These are phyloP conservation scores for Theobroma cacao DNA, from an alignment of 345 rosid genomes.

Conservation along the genomic window DNA sequence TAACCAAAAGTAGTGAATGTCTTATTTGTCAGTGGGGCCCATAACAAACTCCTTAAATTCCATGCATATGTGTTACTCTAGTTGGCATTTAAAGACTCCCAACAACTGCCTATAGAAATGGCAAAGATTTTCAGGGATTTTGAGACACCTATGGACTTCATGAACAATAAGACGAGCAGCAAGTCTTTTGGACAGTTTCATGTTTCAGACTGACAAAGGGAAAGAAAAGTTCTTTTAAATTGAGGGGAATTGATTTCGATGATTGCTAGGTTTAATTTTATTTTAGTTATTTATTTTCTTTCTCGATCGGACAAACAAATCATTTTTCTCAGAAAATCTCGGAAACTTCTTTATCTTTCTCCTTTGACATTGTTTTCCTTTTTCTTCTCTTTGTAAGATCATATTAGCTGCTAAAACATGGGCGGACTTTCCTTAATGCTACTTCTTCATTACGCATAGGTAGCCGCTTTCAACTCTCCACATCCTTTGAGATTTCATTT, in stretches of 20 bases:
- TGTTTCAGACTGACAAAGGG: neutral
- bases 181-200: neutral
- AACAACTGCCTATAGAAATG: conserved; percentile 21
- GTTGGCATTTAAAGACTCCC: conserved; percentile 11
- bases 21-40: conserved; percentile 11
- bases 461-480: conserved; percentile 58
- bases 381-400: conserved; percentile 24
- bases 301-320: conserved; percentile 26
- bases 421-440: conserved; percentile 38
- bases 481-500: conserved; percentile 42
- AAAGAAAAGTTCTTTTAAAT: neutral
- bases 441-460: conserved; percentile 37
- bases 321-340: conserved; percentile 27
- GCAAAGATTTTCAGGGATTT: conserved; percentile 29
- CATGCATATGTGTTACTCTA: conserved; percentile 19
- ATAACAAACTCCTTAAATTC: conserved; percentile 21
- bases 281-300: neutral
- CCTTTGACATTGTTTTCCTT: no score
- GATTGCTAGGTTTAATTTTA: neutral
- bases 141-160: conserved; percentile 12
- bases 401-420: conserved; percentile 50
- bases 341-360: conserved; percentile 17
- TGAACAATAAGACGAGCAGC: neutral
- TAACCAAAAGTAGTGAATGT: neutral
- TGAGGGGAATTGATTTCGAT: neutral